Base-by-base conservation (phyloP, 805 yeast species). In the Saturnispora quitensis region DNA sequence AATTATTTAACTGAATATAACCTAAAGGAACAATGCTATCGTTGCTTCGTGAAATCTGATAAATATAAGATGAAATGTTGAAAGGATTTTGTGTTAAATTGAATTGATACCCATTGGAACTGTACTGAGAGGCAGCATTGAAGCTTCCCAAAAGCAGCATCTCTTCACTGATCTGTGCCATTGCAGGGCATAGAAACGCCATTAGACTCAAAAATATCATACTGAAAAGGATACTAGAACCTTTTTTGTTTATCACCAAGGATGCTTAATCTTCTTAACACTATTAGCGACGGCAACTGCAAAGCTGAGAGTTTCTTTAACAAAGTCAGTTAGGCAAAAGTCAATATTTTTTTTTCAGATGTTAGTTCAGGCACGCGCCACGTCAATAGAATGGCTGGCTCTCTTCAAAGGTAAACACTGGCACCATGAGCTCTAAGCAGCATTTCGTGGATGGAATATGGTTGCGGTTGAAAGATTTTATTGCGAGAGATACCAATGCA, bases 111-210 rank as follows among this genome's bases (percentile, higher is more conserved):
- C 13, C n/a, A 3, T 48, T 36, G 33, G 42, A 47, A 25, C 60
- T 52, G 40, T 61, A 61, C 25, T 57, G 56, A 8, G 68, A 57
- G n/a, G 56, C 42, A 1, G 67, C 59, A 48, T 62, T 59, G 42
- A 65, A 67, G 0, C 54, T 43, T 5, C 71, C 71, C 12, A 64
- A 50, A 6, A 66, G 40, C 17, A 54, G 56, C 7, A 65, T 50
- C 12, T 58, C 47, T 48, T 63, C 62, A 36, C 52, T 45, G 25
- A 65, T 35, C 5, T 40, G 64, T 61, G 44, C 60, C 59, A 15
- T 22, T 27, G 25, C 56, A 48, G 8, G 46, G 13, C 13, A 50
- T 35, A n/a, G 50, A n/a, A 20, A 28, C 8, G 20, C 27, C 28
- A 47, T 8, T 13, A n/a, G 20, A 15, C 9, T 48, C 44, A 7